phyloP scores from a whole-genome alignment of 225 moss, liverwort and hornwort species.

The Neckera pumila region DNA sequence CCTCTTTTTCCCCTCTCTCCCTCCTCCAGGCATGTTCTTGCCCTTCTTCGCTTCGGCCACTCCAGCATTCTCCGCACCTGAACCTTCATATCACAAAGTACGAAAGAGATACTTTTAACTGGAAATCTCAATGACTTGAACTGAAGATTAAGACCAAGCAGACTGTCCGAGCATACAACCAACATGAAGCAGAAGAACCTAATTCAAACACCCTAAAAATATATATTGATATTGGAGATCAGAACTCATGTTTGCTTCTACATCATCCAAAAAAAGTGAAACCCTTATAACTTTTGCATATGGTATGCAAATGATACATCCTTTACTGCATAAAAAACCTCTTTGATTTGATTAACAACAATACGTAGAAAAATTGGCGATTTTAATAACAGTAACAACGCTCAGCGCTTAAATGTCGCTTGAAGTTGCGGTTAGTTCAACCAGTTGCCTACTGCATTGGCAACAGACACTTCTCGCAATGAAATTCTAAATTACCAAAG shows the following conservation, averaged over 20 bases:
- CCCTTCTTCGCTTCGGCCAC: slow-evolving; percentile 26
- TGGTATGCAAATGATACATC: background rate
- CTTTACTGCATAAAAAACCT: background rate
- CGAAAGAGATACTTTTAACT: background rate
- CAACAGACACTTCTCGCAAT: background rate
- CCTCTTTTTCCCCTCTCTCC: slow-evolving; percentile 40
- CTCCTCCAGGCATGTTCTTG: slow-evolving; percentile 33
- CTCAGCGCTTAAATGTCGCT: background rate
- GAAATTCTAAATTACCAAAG: background rate
- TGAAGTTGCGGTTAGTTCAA: background rate
- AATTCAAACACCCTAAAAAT: background rate
- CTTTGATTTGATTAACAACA: background rate
- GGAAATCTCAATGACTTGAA: background rate
- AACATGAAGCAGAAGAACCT: background rate
- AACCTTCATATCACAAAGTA: background rate
- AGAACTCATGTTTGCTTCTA: background rate
- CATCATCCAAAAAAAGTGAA: background rate
- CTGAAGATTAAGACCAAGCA: background rate
- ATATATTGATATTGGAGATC: background rate
- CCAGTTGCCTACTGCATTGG: background rate
- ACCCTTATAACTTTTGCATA: background rate
- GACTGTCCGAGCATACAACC: background rate
- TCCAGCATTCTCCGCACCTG: background rate
- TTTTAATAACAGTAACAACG: background rate
- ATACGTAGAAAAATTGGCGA: background rate